Evolutionary conservation across 805 yeast species (phyloP).

Genomic region (Lipomyces yamadae): DNA sequence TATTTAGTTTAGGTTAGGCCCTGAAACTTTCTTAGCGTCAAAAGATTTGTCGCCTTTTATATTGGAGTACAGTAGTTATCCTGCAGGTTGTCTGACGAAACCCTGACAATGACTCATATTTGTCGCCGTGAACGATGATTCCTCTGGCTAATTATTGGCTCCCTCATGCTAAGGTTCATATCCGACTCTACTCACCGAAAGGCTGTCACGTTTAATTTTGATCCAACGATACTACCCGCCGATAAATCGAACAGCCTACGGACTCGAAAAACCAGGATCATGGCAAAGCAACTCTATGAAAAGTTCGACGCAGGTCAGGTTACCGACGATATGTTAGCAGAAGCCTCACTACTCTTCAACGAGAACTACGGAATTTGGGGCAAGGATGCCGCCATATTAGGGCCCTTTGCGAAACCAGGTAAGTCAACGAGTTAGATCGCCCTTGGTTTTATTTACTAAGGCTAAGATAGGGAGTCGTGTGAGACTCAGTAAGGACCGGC

Average conservation of each 20-base stretch:
- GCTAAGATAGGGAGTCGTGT: conserved; percentile 9
- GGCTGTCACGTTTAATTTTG: conserved; percentile 6
- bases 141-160: too few relatives aligned
- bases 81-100: too few relatives aligned
- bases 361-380: conserved; percentile 7
- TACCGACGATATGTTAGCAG: conserved; percentile 6
- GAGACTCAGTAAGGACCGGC: conserved; percentile 10
- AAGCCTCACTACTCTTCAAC: conserved; percentile 6
- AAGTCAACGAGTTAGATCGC: not conserved
- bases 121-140: too few relatives aligned
- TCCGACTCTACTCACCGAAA: conserved; percentile 4
- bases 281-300: conserved; percentile 7
- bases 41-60: too few relatives aligned
- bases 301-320: conserved; percentile 6
- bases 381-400: conserved; percentile 1
- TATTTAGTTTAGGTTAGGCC: too few relatives aligned
- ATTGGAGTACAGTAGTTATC: too few relatives aligned
- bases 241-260: conserved; percentile 5
- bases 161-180: not conserved
- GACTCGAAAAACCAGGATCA: conserved; percentile 3
- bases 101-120: too few relatives aligned
- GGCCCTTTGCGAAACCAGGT: conserved; percentile 8
- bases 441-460: conserved; percentile 3
- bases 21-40: too few relatives aligned
- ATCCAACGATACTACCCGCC: not conserved